Base-by-base conservation (phyloP, 2,329 filamentous ascomycete species). In the Fonsecaea nubica region DNA sequence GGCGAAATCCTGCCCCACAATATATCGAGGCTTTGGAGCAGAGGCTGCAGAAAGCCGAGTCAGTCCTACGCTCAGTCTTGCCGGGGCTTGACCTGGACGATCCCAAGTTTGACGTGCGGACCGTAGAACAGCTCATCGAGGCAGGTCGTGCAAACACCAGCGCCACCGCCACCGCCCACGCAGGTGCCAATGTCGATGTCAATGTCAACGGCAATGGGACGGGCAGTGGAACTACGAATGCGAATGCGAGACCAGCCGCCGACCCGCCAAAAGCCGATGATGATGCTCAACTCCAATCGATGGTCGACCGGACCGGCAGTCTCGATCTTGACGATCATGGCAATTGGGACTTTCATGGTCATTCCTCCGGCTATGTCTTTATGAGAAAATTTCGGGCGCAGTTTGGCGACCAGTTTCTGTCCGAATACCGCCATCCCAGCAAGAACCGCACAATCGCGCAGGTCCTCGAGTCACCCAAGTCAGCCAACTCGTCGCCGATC, bases 261-360 rank as follows among this genome's bases (percentile, higher is more conserved):
- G 67, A 73, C 12, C 69, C 75, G 75, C 77, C 9, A 73, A 79
- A 58, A 54, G 62, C 63, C 21, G 84, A 85, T 35, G 85, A 89
- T 53, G 92, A 94, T 71, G 87, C 87, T 10, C 87, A 94, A 70
- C 83, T 99, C 32, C 89, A 94, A 75, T 96, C 93, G 33, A 98
- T 99, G 94, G 93, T 98, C 65, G 91, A 94, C 75, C 92, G 92
- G 50, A 92, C 94, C 2, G 95, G 94, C 40, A 91, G 93, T 76
- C 84, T 99, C 18, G 94, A 98, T 74, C 84, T 98, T 38, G 93
- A 96, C 73, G 94, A 98, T 72, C 88, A 89, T 73, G 94, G 94
- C 50, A 89, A 95, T 73, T 96, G 93, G 89, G 93, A 98, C 78
- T 99, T 97, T 74, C 92, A 96, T 75, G 95, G 95, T 56, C 91